A percentile compares a stretch with the other conserved stretches of the same genome.
Conservation (phyloP, 257 asterid genomes). For the Jasminum sambac region DNA sequence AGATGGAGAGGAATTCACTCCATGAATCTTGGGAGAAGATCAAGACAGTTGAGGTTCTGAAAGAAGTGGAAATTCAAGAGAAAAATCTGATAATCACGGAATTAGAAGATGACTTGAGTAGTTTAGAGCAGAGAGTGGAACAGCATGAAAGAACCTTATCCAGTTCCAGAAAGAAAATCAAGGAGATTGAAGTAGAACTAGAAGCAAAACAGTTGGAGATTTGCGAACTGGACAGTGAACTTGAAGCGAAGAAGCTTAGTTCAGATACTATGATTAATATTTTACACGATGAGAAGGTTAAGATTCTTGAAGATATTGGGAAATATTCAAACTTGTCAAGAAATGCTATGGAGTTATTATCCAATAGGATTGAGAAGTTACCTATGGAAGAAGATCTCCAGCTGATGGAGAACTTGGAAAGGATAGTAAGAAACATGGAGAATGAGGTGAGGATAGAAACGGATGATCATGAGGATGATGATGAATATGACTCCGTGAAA, state of each 20-base stretch:
- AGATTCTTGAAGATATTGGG: conserved; percentile 22
- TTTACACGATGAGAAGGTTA: conserved; percentile 28
- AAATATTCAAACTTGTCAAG: conserved; percentile 34
- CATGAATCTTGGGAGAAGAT: conserved; percentile 62
- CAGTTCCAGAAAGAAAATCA: conserved; percentile 24
- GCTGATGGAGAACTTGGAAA: conserved; percentile 51
- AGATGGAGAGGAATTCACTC: conserved; percentile 47
- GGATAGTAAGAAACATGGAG: conserved; percentile 43
- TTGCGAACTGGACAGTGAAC: conserved; percentile 23
- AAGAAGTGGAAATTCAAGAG: conserved; percentile 62
- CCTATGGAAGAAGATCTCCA: conserved; percentile 56
- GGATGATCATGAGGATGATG: conserved; percentile 40
- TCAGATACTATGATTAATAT: conserved; percentile 32
- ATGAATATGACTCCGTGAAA: conserved; percentile 38
- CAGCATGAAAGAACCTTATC: conserved; percentile 27
- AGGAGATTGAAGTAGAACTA: conserved; percentile 30
- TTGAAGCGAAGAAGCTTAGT: conserved; percentile 15
- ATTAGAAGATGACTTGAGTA: conserved; percentile 39
- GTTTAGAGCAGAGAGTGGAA: conserved; percentile 29
- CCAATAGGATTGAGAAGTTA: conserved; percentile 41
- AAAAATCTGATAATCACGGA: conserved; percentile 42
- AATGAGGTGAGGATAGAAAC: conserved; percentile 10
- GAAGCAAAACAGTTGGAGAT: conserved; percentile 36
- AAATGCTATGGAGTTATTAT: conserved; percentile 34
- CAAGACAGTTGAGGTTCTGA: conserved; percentile 39